phyloP scores from a whole-genome alignment of 179 eudicot genomes.

The Corrigiola litoralis region DNA sequence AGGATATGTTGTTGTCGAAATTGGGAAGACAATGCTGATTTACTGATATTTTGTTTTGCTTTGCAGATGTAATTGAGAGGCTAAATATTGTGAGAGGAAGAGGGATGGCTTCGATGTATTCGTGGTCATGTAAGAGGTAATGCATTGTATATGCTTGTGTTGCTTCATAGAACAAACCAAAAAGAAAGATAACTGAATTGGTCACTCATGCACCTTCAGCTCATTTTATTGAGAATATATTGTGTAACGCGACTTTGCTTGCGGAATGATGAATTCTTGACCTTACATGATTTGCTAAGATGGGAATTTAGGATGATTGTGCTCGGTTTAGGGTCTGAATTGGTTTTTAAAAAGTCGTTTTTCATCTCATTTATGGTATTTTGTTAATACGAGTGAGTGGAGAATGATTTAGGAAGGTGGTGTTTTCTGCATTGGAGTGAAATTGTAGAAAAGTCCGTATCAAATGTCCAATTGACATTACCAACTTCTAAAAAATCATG shows the following conservation, averaged over 20 bases:
- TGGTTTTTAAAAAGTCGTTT: no score
- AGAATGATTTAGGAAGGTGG: no score
- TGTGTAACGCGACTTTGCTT: background rate
- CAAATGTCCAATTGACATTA: no score
- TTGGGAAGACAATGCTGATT: background rate
- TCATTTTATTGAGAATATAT: background rate
- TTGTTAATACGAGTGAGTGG: no score
- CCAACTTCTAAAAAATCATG: no score
- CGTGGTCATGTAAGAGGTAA: conserved; percentile 98
- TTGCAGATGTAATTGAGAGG: conserved; percentile 76
- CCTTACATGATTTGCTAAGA: background rate
- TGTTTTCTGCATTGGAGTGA: no score
- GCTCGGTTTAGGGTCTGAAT: background rate
- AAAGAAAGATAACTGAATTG: no score
- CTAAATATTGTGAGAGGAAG: conserved; percentile 75
- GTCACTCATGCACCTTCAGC: background rate
- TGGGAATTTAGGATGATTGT: background rate
- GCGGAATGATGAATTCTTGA: background rate
- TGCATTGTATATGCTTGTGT: background rate
- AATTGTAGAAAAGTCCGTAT: no score
- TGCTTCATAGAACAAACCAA: no score
- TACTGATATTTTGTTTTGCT: conserved; percentile 10
- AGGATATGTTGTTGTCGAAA: background rate
- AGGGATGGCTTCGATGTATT: conserved; percentile 86
- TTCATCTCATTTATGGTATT: no score